Evolutionary conservation across 2,329 filamentous ascomycete species (phyloP), one percentile per base, ranked within the genome.

Genomic region (Hymenotorrendiella dingleyae): DNA sequence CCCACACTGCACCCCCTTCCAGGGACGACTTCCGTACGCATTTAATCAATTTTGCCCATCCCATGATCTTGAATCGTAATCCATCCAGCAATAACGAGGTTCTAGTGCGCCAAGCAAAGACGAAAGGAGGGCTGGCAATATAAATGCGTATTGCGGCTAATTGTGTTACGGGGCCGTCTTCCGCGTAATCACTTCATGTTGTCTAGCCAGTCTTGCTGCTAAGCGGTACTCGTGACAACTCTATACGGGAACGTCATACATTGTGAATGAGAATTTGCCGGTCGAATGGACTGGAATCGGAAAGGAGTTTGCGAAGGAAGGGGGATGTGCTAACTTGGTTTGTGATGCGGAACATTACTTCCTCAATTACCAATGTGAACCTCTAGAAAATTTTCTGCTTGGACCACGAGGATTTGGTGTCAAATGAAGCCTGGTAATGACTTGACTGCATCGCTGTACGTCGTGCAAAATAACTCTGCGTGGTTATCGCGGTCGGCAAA

Each of bases 121-220:
- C 34, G 24, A 19, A 24, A 24, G 24, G 21, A 10, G 7, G 33
- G 17, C 12, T 36, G 14, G 27, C 29, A 40, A 44, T 44, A 16
- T 39, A 36, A n/a, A 24, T 20, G 14, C 12, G 6, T 12, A 21
- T 34, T 40, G 36, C 23, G 42, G 42, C 42, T 44, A 44, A 44
- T 33, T 20, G 11, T 14, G n/a, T 11, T 16, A 12, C 11, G 28
- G 34, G 27, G 9, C 40, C 40, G 24, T 21, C 19, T 32, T 8
- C 36, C 42, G 42, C 29, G 34, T 40, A 39, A 19, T 34, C 12
- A 9, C 21, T 19, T n/a, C n/a, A n/a, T n/a, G n/a, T n/a, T n/a
- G n/a, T 40, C 40, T 44, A 44, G 29, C 42, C 42, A 44, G 32
- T 14, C 30, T 22, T 17, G 36, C 36, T 29, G 26, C 19, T 26